Evolutionary conservation across 1,284 basidiomycete species (phyloP).

Genomic region (Ustilago sp.): DNA sequence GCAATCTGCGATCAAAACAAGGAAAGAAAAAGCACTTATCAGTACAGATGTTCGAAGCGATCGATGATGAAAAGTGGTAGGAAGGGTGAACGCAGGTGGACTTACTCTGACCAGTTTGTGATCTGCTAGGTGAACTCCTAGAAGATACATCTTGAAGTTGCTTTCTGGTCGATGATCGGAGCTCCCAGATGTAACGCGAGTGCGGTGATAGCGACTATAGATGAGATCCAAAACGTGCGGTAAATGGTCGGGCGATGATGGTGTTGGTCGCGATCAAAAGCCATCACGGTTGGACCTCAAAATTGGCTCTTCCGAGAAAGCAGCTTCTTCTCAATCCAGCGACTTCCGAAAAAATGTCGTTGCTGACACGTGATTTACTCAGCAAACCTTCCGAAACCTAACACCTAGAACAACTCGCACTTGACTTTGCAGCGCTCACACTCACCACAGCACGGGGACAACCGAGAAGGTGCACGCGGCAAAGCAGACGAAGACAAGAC

Average conservation of each 20-base stretch:
- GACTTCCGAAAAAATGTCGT: conserved; percentile 15
- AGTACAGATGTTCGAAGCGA: background rate
- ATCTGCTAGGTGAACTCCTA: conserved; percentile 67
- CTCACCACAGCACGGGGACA: background rate
- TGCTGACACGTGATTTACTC: conserved; percentile 36
- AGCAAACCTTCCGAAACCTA: background rate
- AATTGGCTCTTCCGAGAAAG: conserved; percentile 8
- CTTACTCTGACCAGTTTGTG: conserved; percentile 68
- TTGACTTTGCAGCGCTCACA: background rate
- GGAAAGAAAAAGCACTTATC: background rate
- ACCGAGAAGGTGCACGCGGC: background rate
- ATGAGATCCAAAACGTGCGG: background rate
- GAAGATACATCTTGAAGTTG: conserved; percentile 61
- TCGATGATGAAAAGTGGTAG: background rate
- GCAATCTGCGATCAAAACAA: conserved; percentile 75
- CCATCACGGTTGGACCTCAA: background rate
- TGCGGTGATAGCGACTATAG: background rate
- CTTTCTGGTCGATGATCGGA: background rate
- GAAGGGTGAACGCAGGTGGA: conserved; percentile 4
- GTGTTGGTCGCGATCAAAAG: background rate
- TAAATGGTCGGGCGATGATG: too few species aligned
- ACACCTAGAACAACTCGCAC: conserved; percentile 2
- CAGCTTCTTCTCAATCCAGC: conserved; percentile 14
- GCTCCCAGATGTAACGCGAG: too few species aligned
- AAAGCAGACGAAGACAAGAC: background rate